Evolutionary conservation across 1,139 yeast species (phyloP).

Genomic region (Geotrichum reessii): DNA sequence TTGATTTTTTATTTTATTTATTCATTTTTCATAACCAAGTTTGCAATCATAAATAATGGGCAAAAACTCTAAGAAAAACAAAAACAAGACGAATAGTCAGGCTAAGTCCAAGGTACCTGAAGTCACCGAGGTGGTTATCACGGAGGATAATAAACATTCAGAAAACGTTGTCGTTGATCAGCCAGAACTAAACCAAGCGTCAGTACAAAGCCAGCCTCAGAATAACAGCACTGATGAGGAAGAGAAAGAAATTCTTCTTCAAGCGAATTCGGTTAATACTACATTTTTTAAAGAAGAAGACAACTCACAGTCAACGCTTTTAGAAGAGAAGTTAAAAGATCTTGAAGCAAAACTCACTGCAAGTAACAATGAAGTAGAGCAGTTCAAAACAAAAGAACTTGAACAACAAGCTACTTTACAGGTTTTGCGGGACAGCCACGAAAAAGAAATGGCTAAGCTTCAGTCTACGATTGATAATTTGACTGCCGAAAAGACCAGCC

Average conservation of each 20-base stretch:
- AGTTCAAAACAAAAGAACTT: background rate
- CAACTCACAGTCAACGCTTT: background rate
- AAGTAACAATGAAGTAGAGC: background rate
- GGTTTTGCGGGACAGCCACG: background rate
- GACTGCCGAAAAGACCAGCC: background rate
- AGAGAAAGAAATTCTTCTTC: background rate
- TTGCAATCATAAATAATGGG: background rate
- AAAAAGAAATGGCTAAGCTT: background rate
- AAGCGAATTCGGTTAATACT: background rate
- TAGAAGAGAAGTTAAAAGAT: background rate
- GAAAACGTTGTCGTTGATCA: background rate
- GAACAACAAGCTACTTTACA: background rate
- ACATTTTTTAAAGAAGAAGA: background rate
- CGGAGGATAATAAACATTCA: background rate
- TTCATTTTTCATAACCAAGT: background rate
- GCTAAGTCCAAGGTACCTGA: background rate
- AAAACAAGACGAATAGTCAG: background rate
- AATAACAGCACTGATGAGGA: background rate
- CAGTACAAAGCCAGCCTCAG: background rate
- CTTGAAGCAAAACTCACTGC: background rate
- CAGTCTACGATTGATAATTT: background rate
- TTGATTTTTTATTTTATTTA: background rate
- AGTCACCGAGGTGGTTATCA: background rate
- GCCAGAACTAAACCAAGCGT: background rate
- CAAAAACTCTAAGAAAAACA: background rate